Base-by-base conservation (phyloP, 148 eudicot species). In the Suaeda aralocaspica region DNA sequence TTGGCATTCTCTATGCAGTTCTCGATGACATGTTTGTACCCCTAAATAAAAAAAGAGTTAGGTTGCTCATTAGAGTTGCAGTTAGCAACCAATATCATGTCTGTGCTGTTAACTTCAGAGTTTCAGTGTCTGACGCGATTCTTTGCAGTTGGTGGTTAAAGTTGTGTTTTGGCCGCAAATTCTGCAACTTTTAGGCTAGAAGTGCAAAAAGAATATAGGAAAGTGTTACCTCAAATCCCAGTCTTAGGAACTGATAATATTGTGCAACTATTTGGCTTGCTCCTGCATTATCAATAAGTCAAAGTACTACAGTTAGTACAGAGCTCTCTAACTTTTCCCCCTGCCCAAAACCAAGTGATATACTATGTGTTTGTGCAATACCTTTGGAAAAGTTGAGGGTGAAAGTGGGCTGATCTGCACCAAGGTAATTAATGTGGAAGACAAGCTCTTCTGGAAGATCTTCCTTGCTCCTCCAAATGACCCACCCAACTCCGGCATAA, bases 331-430 rank as follows among this genome's bases (percentile, higher is more conserved):
- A 19, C 66, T 58, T 16, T 18, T 25, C 21, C 7, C 55, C 19
- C 29, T 67, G 33, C 44, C 16, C 22, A 11, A 22, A 24, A 50
- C 13, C 21, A 28, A 51, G 11, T 4, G 29, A 12, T 51, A 10
- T 60, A 16, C 13, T 7, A 50, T 11, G 26, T 28, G 22, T 52
- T 9, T 57, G 61, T 33, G 25, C 14, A 18, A 67, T 77, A 83
- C 86, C 86, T 78, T 83, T 80, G 71, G 86, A 83, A 78, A 83
- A 83, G 70, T 83, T 83, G 25, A 83, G 84, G 48, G 86, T 83
- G 58, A 83, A 83, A 19, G 86, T 83, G 30, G 85, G 82, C 29
- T 79, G 85, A 52, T 82, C 85, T 39, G 83, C 71, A 6, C 85
- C 85, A 30, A 82, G 82, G 67, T 82, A 82, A 69, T 82, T 79